phyloP scores from a whole-genome alignment of 2,329 filamentous ascomycete genomes.

The Neurospora sp. region DNA sequence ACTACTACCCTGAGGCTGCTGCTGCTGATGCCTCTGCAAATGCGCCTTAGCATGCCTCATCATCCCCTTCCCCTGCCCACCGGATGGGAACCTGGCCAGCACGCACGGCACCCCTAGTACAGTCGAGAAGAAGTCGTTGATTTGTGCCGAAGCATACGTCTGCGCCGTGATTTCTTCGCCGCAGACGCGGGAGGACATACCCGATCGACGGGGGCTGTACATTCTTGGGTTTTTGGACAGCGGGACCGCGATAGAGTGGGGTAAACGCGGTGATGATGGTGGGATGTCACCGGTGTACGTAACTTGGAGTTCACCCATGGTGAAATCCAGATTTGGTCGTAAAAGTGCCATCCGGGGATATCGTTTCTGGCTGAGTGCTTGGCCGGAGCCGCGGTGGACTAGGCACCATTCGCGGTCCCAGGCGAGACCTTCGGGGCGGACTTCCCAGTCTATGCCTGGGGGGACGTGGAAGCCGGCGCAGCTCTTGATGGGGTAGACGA shows the following conservation, averaged over 20 bases:
- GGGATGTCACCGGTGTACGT: slow-evolving; percentile 30
- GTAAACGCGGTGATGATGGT: slow-evolving; percentile 10
- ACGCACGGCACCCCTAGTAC: slow-evolving; percentile 70
- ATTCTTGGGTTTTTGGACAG: slow-evolving; percentile 57
- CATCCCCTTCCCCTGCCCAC: slow-evolving; percentile 45
- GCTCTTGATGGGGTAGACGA: slow-evolving; percentile 88
- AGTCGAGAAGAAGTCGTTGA: slow-evolving; percentile 69
- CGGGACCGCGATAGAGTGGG: slow-evolving; percentile 41
- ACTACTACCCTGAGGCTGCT: no score
- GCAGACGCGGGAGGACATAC: slow-evolving; percentile 60
- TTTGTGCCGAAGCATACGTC: slow-evolving; percentile 53
- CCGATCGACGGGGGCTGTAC: slow-evolving; percentile 22
- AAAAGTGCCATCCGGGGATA: slow-evolving; percentile 83
- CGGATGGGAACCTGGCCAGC: slow-evolving; percentile 72
- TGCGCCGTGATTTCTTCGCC: slow-evolving; percentile 66
- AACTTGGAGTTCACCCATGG: slow-evolving; percentile 54
- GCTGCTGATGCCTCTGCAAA: slow-evolving; percentile 50
- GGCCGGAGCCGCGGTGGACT: slow-evolving; percentile 74
- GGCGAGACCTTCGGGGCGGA: slow-evolving; percentile 70
- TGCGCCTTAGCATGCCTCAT: slow-evolving; percentile 61
- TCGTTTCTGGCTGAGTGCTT: slow-evolving; percentile 78
- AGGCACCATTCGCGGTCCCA: slow-evolving; percentile 98
- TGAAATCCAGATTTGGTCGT: slow-evolving; percentile 62
- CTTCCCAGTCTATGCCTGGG: slow-evolving; percentile 55
- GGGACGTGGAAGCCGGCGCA: slow-evolving; percentile 73